phyloP scores from a whole-genome alignment of 768 basidiomycete genomes.

The Crepidotus variabilis region DNA sequence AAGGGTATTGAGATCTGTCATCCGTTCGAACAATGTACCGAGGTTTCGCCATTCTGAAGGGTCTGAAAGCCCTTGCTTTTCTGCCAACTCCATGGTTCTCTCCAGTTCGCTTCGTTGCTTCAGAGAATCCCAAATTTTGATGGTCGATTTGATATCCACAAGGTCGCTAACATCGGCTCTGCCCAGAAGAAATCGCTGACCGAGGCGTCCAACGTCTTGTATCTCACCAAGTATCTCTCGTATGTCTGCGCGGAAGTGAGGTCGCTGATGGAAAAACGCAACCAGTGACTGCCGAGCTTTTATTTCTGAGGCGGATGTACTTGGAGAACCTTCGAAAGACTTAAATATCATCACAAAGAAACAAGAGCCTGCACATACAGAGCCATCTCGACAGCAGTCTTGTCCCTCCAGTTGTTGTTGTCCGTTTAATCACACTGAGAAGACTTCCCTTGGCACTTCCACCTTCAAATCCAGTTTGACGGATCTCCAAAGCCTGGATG shows the following conservation, averaged over 20 bases:
- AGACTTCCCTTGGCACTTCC: conserved; percentile 65
- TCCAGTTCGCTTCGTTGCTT: conserved; percentile 51
- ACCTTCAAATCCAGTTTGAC: conserved; percentile 71
- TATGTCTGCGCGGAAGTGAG: conserved; percentile 65
- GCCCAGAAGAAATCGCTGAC: conserved; percentile 72
- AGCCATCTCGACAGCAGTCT: conserved; percentile 74
- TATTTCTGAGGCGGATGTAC: conserved; percentile 71
- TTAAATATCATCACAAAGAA: conserved; percentile 7
- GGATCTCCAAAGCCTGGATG: conserved; percentile 83
- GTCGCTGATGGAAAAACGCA: conserved; percentile 57
- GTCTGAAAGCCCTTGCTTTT: conserved; percentile 21
- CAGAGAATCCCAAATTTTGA: conserved; percentile 56
- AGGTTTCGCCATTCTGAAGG: conserved; percentile 51
- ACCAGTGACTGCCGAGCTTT: conserved; percentile 74
- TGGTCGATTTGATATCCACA: conserved; percentile 56
- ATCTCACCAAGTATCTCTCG: conserved; percentile 47
- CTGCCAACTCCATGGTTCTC: conserved; percentile 43
- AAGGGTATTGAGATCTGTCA: conserved; percentile 50
- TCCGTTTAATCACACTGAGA: conserved; percentile 70
- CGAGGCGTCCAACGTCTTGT: conserved; percentile 71
- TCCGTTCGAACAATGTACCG: conserved; percentile 46
- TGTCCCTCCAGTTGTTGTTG: conserved; percentile 72
- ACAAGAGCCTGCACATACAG: conserved; percentile 46
- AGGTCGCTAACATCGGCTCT: conserved; percentile 68
- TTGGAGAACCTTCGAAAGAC: conserved; percentile 66